A percentile compares a stretch with the other conserved stretches of the same genome.
These are phyloP conservation scores for Trichophyton rubrum DNA, from an alignment of 2,329 filamentous ascomycete species.

Conservation along the genomic window DNA sequence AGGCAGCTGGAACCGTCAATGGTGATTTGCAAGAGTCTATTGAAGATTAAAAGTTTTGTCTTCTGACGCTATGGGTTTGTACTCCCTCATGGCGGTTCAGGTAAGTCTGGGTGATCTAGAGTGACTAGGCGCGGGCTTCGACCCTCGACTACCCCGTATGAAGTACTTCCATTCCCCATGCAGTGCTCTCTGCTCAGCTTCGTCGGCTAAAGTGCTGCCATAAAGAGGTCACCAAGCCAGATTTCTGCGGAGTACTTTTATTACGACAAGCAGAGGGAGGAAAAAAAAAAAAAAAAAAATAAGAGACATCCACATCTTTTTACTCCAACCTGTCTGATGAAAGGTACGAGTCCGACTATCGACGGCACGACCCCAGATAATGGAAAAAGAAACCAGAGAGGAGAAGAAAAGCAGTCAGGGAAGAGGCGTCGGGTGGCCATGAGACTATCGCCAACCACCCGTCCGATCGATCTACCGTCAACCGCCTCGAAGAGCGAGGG, in stretches of 20 bases:
- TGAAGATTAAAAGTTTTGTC: neutral
- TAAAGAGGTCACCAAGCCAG: neutral
- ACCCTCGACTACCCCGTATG: too few relatives aligned
- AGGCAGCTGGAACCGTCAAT: neutral
- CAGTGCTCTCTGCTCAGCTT: too few relatives aligned
- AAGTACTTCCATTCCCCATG: too few relatives aligned
- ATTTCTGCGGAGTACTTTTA: too few relatives aligned
- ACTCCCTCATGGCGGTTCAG: neutral
- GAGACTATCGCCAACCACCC: neutral
- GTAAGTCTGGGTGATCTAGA: neutral
- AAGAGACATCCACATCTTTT: neutral
- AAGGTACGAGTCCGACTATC: neutral
- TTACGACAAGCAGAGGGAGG: neutral
- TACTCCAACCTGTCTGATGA: neutral
- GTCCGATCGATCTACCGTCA: neutral
- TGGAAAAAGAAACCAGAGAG: neutral
- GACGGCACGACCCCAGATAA: neutral
- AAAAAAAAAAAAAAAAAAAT: neutral
- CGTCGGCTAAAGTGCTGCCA: too few relatives aligned
- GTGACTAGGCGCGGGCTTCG: neutral
- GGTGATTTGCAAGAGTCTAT: neutral
- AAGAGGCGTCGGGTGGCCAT: constrained; percentile 4
- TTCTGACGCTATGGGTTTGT: neutral
- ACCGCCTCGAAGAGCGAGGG: neutral
- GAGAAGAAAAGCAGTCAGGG: neutral